Base-by-base conservation (phyloP, 192 early-diverging fungal species). In the Glomus cerebriforme region DNA sequence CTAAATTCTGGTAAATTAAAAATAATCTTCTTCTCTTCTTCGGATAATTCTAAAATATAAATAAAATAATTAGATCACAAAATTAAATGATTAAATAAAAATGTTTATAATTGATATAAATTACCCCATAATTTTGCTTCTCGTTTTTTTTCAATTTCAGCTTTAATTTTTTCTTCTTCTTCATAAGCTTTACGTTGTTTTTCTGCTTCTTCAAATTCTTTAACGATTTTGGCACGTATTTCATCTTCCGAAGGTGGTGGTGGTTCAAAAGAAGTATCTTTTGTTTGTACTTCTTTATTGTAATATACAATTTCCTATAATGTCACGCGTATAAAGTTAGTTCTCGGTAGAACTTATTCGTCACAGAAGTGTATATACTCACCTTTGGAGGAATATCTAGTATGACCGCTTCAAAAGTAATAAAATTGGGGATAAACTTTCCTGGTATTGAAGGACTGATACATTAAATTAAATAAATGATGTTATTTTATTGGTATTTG, bases 371-470 rank as follows among this genome's bases (percentile, higher is more conserved):
- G 15, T 19, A 54, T 54, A n/a, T 71, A 45, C 17, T 47, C 15
- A 94, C 96, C 84, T 87, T 87, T 15, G 98, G 95, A 71, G 95
- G 87, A 79, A 96, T 88, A 82, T 99, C 98, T 65, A 96, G 88
- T 43, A 96, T 82, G 31, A 93, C 88, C 59, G 93, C 87, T 66
- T 95, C 92, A 15, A 89, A 86, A 26, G 90, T 88, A 8, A 83
- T 85, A 66, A 97, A 90, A 75, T 91, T 90, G 26, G 91, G 90
- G 74, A 91, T 86, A 70, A 83, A 80, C 4, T 82, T 35, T 19
- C 69, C 70, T 43, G 59, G 37, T 29, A 43, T 59, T 74, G 35
- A 27, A 69, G 84, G 27, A 77, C 84, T 79, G 67, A 15, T 27
- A 59, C 39, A 59, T 7, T 13, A 19, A 37, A 10, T 24, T 62